These are phyloP conservation scores for Xylariaceae sp. DNA, from an alignment of 2,329 filamentous ascomycete genomes.

Conservation along the genomic window DNA sequence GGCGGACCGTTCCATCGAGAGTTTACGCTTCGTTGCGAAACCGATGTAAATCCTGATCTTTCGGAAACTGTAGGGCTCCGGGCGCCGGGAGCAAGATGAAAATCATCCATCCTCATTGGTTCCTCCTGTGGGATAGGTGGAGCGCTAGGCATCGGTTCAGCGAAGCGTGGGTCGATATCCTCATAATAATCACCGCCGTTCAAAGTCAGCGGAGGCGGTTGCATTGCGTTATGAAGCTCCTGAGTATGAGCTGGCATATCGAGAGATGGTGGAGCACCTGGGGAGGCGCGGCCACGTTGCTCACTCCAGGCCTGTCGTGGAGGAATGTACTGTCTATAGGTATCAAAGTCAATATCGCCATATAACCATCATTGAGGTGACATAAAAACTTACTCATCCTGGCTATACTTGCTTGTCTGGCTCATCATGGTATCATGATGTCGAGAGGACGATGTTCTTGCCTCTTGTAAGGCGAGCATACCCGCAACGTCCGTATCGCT, in stretches of 20 bases:
- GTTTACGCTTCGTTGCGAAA: conserved; percentile 83
- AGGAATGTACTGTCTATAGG: conserved; percentile 47
- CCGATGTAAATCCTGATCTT: conserved; percentile 79
- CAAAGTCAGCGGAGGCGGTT: conserved; percentile 29
- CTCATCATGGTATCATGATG: conserved; percentile 51
- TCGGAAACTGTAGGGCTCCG: conserved; percentile 75
- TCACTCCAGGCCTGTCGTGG: conserved; percentile 53
- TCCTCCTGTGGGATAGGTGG: conserved; percentile 27
- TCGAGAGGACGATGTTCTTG: conserved; percentile 31
- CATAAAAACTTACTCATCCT: conserved; percentile 59
- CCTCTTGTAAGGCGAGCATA: conserved; percentile 67
- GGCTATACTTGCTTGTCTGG: conserved; percentile 67
- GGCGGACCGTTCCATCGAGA: conserved; percentile 70
- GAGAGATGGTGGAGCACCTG: conserved; percentile 42
- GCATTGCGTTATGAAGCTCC: conserved; percentile 35
- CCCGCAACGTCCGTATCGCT: conserved; percentile 68
- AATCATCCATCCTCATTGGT: conserved; percentile 54
- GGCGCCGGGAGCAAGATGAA: conserved; percentile 48
- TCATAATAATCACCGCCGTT: conserved; percentile 66
- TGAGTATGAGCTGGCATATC: conserved; percentile 32
- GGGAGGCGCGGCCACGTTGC: conserved; percentile 39
- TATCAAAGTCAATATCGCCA: conserved; percentile 32
- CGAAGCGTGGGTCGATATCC: conserved; percentile 86
- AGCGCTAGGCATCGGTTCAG: conserved; percentile 36
- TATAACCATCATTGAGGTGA: conserved; percentile 12